These are phyloP conservation scores for Ceratobasidium papillatum DNA, from an alignment of 1,284 basidiomycete genomes.

Conservation along the genomic window DNA sequence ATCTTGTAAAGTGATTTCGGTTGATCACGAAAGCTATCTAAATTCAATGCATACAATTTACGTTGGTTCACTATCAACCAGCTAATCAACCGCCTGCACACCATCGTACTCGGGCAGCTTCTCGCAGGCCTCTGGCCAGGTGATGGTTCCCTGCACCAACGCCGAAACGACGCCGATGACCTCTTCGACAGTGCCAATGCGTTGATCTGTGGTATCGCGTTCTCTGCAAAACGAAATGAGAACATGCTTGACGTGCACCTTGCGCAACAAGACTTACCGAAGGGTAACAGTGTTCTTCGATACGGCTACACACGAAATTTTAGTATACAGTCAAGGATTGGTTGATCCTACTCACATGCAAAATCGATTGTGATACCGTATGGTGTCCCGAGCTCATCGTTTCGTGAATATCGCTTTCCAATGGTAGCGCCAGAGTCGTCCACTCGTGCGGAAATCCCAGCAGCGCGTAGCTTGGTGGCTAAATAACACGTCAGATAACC, in stretches of 20 bases:
- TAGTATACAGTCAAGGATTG: not conserved
- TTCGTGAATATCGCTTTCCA: constrained; percentile 96
- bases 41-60: constrained; percentile 26
- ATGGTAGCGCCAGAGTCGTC: constrained; percentile 97
- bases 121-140: constrained; percentile 81
- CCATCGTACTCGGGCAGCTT: constrained; percentile 86
- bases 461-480: constrained; percentile 88
- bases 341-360: constrained; percentile 75
- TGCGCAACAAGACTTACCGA: constrained; percentile 39
- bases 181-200: constrained; percentile 92
- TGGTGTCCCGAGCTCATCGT: constrained; percentile 98
- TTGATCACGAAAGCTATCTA: not conserved
- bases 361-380: constrained; percentile 98
- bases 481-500: constrained; percentile 44
- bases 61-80: not conserved
- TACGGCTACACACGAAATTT: constrained; percentile 40
- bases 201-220: constrained; percentile 92
- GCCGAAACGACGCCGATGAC: constrained; percentile 84
- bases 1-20: no score
- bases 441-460: constrained; percentile 90
- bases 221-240: constrained; percentile 62
- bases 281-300: constrained; percentile 46
- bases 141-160: constrained; percentile 74
- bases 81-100: constrained; percentile 78
- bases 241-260: not conserved